phyloP scores from a whole-genome alignment of 2,329 filamentous ascomycete species.

The Fusarium incarnatum region DNA sequence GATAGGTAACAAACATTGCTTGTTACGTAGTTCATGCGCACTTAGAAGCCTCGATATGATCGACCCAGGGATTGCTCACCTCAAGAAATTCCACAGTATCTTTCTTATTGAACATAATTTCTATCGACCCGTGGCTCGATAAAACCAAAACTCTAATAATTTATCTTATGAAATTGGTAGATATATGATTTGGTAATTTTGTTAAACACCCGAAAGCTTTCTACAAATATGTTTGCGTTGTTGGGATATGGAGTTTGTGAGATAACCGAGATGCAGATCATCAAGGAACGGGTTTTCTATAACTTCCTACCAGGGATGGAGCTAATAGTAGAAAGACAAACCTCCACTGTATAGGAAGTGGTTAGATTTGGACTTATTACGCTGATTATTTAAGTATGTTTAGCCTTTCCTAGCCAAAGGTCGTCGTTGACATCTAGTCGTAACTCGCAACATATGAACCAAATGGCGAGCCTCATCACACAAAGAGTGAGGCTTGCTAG shows the following conservation, averaged over 20 bases:
- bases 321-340: background rate
- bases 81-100: background rate
- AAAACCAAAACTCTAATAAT: background rate
- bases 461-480: background rate
- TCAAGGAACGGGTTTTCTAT: background rate
- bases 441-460: background rate
- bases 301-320: background rate
- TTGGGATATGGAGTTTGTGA: background rate
- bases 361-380: background rate
- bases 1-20: background rate
- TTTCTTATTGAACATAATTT: background rate
- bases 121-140: too few relatives aligned
- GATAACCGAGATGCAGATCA: conserved; percentile 2
- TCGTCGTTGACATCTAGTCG: background rate
- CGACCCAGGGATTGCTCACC: background rate
- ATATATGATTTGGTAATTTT: background rate
- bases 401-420: background rate
- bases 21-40: background rate
- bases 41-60: background rate
- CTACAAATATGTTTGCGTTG: background rate
- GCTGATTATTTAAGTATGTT: background rate
- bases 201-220: background rate
- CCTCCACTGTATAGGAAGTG: background rate
- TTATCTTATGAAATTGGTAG: background rate
- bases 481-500: background rate